phyloP scores from a whole-genome alignment of 345 rosid species.

The Linum tenue region DNA sequence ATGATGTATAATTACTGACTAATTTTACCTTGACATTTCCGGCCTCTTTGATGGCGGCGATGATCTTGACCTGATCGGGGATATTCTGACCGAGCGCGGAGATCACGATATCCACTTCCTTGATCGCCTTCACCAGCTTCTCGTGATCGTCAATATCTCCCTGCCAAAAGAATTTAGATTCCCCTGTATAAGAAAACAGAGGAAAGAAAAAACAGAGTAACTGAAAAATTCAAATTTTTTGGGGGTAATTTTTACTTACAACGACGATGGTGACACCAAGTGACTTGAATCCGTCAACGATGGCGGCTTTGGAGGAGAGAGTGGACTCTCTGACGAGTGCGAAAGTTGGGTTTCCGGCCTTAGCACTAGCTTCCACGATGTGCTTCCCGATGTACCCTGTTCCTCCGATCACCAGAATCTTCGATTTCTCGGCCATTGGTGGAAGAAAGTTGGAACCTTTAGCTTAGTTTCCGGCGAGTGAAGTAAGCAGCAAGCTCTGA shows the following conservation, averaged over 20 bases:
- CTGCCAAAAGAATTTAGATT: slow-evolving; percentile 2
- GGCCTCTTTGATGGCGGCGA: slow-evolving; percentile 31
- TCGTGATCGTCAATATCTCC: slow-evolving; percentile 27
- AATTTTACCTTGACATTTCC: slow-evolving; percentile 26
- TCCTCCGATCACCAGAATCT: slow-evolving; percentile 12
- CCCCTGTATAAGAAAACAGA: background rate
- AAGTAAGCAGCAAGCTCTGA: no score
- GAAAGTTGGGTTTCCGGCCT: slow-evolving; percentile 12
- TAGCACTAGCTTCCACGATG: slow-evolving; percentile 14
- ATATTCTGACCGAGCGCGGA: slow-evolving; percentile 15
- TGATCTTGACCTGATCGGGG: slow-evolving; percentile 23
- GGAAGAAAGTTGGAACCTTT: background rate
- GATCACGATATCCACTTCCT: slow-evolving; percentile 29
- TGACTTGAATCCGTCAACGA: slow-evolving; percentile 25
- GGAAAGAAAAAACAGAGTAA: background rate
- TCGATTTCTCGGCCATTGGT: slow-evolving; percentile 1
- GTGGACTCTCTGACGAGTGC: slow-evolving; percentile 29
- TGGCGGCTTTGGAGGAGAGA: slow-evolving; percentile 21
- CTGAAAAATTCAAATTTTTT: no score
- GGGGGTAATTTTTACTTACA: slow-evolving; percentile 10
- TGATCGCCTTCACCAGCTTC: slow-evolving; percentile 26
- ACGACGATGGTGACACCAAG: slow-evolving; percentile 28
- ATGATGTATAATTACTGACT: background rate
- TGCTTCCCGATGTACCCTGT: slow-evolving; percentile 15
- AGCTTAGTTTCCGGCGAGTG: no score